A percentile compares a stretch with the other conserved stretches of the same genome.
Evolutionary conservation across 371 early-diverging fungal genomes (phyloP).

Genomic region (Massospora cicadina): DNA sequence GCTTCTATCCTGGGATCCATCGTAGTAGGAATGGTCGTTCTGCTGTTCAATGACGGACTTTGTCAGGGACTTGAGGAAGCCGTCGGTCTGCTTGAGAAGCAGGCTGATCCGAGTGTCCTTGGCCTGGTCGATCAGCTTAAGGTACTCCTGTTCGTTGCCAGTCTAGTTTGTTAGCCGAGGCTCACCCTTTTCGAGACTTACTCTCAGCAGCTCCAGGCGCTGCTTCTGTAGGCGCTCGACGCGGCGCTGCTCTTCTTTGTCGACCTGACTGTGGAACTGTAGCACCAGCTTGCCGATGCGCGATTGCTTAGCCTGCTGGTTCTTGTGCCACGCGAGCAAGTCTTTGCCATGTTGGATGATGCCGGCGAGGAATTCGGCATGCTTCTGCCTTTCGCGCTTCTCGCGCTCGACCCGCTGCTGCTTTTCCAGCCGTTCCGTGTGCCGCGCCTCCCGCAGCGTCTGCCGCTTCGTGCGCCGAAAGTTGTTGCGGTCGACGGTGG

Average conservation of each 20-base stretch:
- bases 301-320: constrained; percentile 38
- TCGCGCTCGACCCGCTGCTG: constrained; percentile 77
- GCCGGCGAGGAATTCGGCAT: constrained; percentile 48
- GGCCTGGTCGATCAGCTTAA: constrained; percentile 77
- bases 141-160: constrained; percentile 89
- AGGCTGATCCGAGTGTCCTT: constrained; percentile 87
- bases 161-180: constrained; percentile 20
- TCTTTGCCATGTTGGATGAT: constrained; percentile 60
- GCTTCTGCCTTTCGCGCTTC: constrained; percentile 62
- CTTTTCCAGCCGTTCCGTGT: constrained; percentile 78
- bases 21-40: constrained; percentile 31
- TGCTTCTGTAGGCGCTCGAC: constrained; percentile 65
- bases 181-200: too few species aligned
- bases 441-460: constrained; percentile 69
- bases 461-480: constrained; percentile 80
- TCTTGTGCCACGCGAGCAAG: constrained; percentile 44
- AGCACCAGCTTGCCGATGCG: constrained; percentile 59
- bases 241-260: constrained; percentile 80
- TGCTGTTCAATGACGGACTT: constrained; percentile 63
- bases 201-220: constrained; percentile 81
- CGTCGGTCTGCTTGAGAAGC: constrained; percentile 70
- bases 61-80: constrained; percentile 62
- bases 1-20: constrained; percentile 14
- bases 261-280: constrained; percentile 57
- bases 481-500: constrained; percentile 55